phyloP scores from a whole-genome alignment of 176 grass and related monocot species.

The Cenchrus purpureus region DNA sequence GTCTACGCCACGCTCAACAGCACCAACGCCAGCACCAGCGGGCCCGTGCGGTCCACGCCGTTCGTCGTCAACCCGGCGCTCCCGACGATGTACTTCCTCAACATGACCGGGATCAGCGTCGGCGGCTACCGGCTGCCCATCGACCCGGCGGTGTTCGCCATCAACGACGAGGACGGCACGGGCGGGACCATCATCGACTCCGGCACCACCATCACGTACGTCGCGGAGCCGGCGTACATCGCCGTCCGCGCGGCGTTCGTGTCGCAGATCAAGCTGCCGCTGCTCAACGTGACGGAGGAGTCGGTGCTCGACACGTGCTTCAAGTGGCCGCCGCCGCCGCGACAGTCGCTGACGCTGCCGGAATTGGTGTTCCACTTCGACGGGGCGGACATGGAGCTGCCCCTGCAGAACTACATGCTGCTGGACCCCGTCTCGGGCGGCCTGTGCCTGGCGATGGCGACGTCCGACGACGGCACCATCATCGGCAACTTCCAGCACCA shows the following conservation, averaged over 20 bases:
- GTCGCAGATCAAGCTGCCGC: slow-evolving; percentile 27
- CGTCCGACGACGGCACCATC: slow-evolving; percentile 47
- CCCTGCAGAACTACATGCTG: slow-evolving; percentile 49
- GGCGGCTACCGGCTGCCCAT: slow-evolving; percentile 39
- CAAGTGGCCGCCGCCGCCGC: slow-evolving; percentile 49
- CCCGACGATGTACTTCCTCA: slow-evolving; percentile 60
- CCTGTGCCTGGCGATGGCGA: slow-evolving; percentile 55
- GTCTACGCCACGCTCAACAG: slow-evolving; percentile 51
- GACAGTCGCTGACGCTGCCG: slow-evolving; percentile 33
- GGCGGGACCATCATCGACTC: slow-evolving; percentile 67
- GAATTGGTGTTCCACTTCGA: slow-evolving; percentile 54
- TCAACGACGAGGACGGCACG: slow-evolving; percentile 61
- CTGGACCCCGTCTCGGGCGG: slow-evolving; percentile 37
- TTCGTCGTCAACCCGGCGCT: slow-evolving; percentile 57
- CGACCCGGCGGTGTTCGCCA: slow-evolving; percentile 48
- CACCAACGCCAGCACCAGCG: slow-evolving; percentile 33
- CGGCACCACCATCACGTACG: slow-evolving; percentile 46
- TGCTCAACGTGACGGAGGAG: slow-evolving; percentile 21
- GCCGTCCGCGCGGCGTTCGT: slow-evolving; percentile 36
- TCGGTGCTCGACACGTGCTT: slow-evolving; percentile 55
- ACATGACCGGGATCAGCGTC: slow-evolving; percentile 56
- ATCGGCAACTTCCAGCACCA: slow-evolving; percentile 61
- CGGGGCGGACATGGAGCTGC: slow-evolving; percentile 49
- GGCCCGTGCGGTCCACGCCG: slow-evolving; percentile 47
- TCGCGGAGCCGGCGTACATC: slow-evolving; percentile 43